Evolutionary conservation across 2,329 filamentous ascomycete genomes (phyloP), one percentile per base, ranked within the genome.

Genomic region (Pseudonectria foliicola): DNA sequence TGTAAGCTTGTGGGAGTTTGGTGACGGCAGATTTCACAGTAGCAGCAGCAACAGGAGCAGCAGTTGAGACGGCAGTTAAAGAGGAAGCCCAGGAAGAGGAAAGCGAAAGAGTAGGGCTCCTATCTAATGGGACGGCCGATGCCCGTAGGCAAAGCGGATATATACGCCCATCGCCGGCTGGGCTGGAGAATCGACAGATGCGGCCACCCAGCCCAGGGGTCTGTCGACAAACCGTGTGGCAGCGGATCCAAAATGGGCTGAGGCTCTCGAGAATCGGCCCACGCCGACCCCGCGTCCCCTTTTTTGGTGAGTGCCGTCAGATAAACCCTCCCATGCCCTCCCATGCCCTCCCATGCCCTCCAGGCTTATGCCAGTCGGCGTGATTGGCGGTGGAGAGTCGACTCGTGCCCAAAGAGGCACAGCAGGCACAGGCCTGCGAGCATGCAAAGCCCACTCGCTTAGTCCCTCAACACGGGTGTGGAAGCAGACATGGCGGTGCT

Each of bases 171-270:
- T 33, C 26, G 34, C 26, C 23, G 25, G 28, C 31, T 33, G 34
- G 29, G 25, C 27, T 24, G 24, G 50, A 52, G 23, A 51, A 53
- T 53, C 50, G 50, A 53, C 49, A 53, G 50, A 53, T 53, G 36
- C 45, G 50, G 44, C 44, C 42, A 44, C 42, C 40, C 42, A 35
- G 29, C 38, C 50, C 51, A 48, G 50, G 45, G 48, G 52, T 59
- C 55, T 52, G 54, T 42, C 46, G 52, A 59, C 50, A 55, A 56
- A 21, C 18, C 50, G 51, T 53, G 51, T 53, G 52, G 52, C 51
- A 49, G 54, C 49, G 55, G 53, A 49, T 42, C 49, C 46, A 52
- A 43, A 58, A 56, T 59, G 56, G 56, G 46, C 55, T 58, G 56
- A 59, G 52, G 41, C 52, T 54, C 47, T 45, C 45, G 39, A 54